Conservation (phyloP, 2,329 filamentous ascomycete species). For the Beauveria asiatica region DNA sequence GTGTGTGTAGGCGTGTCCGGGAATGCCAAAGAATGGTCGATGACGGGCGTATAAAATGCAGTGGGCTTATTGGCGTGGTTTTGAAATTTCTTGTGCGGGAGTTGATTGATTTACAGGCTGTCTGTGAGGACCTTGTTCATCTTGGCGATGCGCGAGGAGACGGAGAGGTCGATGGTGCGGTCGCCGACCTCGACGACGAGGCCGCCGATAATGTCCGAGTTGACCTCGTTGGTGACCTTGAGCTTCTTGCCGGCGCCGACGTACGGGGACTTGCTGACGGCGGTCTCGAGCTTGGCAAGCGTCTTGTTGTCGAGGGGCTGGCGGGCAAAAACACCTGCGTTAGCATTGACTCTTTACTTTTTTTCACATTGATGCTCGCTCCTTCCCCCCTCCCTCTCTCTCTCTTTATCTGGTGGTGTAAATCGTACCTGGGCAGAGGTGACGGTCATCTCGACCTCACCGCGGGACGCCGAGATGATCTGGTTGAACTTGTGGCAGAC, state of each 20-base stretch:
- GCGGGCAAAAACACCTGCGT: conserved; percentile 13
- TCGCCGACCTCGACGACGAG: conserved; percentile 95
- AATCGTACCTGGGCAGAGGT: conserved; percentile 74
- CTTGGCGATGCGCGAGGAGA: conserved; percentile 89
- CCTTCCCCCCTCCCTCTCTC: no score
- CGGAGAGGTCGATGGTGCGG: conserved; percentile 94
- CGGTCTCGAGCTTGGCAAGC: conserved; percentile 74
- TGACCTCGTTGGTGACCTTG: conserved; percentile 94
- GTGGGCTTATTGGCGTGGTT: background rate
- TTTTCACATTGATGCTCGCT: background rate
- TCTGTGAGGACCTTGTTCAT: conserved; percentile 99
- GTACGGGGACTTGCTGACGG: conserved; percentile 83
- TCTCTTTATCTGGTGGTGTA: no score
- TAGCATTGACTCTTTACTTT: conserved; percentile 12
- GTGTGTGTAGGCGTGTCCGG: background rate
- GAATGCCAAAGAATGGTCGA: background rate
- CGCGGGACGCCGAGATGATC: conserved; percentile 80
- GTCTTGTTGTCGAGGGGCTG: conserved; percentile 82
- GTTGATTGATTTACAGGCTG: conserved; percentile 64
- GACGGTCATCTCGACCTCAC: conserved; percentile 88
- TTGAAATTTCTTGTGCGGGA: background rate
- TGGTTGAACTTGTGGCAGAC: conserved; percentile 80
- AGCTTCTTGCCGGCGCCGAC: conserved; percentile 91
- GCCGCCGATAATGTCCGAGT: conserved; percentile 88
- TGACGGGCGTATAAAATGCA: conserved; percentile 1